Conservation (phyloP, 2,329 filamentous ascomycete species). For the Xylariomycetidae sp. region DNA sequence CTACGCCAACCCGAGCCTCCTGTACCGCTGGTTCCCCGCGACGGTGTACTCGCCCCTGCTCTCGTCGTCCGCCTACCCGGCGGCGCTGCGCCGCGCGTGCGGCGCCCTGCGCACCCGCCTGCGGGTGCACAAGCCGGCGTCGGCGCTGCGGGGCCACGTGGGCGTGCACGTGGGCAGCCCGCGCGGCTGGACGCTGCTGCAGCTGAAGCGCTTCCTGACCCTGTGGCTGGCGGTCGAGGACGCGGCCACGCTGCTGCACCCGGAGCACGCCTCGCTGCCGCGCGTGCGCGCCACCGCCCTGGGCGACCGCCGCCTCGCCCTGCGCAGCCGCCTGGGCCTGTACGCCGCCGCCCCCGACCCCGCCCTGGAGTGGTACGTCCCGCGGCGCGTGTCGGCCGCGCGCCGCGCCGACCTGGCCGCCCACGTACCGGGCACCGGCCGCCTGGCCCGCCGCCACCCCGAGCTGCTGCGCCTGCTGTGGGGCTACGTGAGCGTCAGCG, state of each 20-base stretch:
- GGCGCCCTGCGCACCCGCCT: not conserved
- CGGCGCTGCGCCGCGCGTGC: not conserved
- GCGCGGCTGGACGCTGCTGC: constrained; percentile 1
- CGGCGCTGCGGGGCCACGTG: not conserved
- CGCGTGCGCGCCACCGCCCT: not conserved
- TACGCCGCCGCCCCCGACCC: not conserved
- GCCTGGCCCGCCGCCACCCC: too few relatives aligned
- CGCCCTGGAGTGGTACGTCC: not conserved
- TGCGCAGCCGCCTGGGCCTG: not conserved
- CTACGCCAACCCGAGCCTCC: too few relatives aligned
- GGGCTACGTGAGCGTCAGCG: not conserved
- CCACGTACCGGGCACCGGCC: not conserved
- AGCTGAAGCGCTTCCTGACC: not conserved
- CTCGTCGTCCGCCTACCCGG: too few relatives aligned
- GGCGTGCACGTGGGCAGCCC: not conserved
- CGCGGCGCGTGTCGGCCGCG: not conserved
- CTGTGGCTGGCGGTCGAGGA: not conserved
- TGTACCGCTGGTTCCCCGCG: too few relatives aligned
- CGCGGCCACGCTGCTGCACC: not conserved
- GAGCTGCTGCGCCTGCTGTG: not conserved
- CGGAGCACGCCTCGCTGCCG: not conserved
- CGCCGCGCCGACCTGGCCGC: not conserved
- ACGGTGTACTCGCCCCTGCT: too few relatives aligned
- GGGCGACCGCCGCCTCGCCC: not conserved
- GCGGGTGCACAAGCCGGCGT: not conserved